Base-by-base conservation (phyloP, 768 basidiomycete genomes). In the Chiua virens region DNA sequence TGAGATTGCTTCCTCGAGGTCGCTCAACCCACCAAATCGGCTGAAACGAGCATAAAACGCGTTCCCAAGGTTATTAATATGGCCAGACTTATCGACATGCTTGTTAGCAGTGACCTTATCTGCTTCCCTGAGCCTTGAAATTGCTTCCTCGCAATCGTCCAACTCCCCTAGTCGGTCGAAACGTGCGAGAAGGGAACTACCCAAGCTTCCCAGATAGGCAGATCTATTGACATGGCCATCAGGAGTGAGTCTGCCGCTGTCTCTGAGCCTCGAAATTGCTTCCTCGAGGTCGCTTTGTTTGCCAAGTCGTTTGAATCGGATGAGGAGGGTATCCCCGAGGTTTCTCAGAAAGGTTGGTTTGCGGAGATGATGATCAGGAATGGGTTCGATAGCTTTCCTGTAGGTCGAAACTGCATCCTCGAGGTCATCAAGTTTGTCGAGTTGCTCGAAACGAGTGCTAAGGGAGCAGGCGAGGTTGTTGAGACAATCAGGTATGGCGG, bases 1-100 rank as follows among this genome's bases (percentile, higher is more conserved):
- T 1, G 28, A 44, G 22, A 62, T 57, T 8, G 50, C 28, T 49
- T 52, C 25, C 35, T 39, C 35, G 8, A 53, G 25, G n/a, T 30
- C 25, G 36, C 38, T 23, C 10, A 23, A 15, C 13, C 25, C 45
- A 4, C 36, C 28, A 8, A 47, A 20, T 11, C 28, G 47, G 14
- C n/a, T 11, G 30, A 40, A 47, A 22, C 47, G 42, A 20, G 14
- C 17, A 3, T 27, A 20, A 9, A 50, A 21, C 1, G 25, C 20
- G 20, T 6, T 37, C 8, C 49, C 42, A 14, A 50, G 49, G 27
- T 43, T 49, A n/a, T 7, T 37, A 8, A 11, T 30, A 5, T 9
- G 11, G 28, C 28, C 28, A 30, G 28, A 5, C 28, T 30, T 30
- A 10, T 30, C 9, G 28, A 30, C 28, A 30, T 30, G 28, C 10